Base-by-base conservation (phyloP, 192 early-diverging fungal genomes). In the Backusella tuberculispora region DNA sequence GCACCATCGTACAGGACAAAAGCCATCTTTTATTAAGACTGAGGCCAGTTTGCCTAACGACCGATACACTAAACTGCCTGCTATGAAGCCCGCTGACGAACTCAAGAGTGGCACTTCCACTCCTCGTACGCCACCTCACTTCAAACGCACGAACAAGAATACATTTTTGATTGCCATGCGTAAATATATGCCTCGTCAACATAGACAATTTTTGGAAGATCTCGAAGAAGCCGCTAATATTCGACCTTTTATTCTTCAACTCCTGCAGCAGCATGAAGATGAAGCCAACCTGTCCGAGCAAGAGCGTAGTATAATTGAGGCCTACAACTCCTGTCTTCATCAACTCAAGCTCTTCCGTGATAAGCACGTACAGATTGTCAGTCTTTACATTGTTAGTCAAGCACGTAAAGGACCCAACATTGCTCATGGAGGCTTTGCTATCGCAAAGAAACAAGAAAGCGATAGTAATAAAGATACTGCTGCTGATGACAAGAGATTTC, bases 341-440 rank as follows among this genome's bases (percentile, higher is more conserved):
- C 86, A 90, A 74, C 88, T 99, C 84, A 93, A 95, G 78, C 73
- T 84, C 10, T 99, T 99, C 87, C 80, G 97, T 10, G 94, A 95
- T 73, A 90, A 88, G 53, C 97, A 99, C 80, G 90, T 99, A 37
- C 95, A 97, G 79, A 92, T 99, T 64, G 95, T 96, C 13, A 91
- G 91, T 6, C 84, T 93, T 21, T 99, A 98, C 75, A 97, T 99
- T 77, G 86, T 99, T 24, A 86, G 88, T 48, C 97, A 94, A 71
- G 92, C 93, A 9, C 84, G 86, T 77, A 92, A 89, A 60, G 88
- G 90, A 15, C 90, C 90, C 29, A 87, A 90, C 46, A 84, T 90
- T n/a, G 84, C 88, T 5, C 83, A 91, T 65, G 83, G 84, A 41
- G 88, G 89, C 37, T 86, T 84, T 69, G 83, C 86, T 17, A 76